These are phyloP conservation scores for Immersiella caudata DNA, from an alignment of 495 filamentous ascomycete species.

Conservation along the genomic window DNA sequence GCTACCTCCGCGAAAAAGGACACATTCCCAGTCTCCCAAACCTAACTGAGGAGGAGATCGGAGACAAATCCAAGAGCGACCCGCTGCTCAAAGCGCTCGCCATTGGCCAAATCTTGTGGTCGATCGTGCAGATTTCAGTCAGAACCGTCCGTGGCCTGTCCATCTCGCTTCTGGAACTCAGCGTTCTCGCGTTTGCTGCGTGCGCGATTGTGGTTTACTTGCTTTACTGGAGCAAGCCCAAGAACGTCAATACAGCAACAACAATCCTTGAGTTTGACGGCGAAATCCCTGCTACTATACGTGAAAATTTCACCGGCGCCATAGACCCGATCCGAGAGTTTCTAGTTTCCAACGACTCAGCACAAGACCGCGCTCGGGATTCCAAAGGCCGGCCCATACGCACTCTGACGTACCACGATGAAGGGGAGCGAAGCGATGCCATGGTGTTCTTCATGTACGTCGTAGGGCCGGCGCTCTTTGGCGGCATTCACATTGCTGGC, in stretches of 20 bases:
- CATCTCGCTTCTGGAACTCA: slow-evolving; percentile 15
- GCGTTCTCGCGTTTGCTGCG: slow-evolving; percentile 13
- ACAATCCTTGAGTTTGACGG: slow-evolving; percentile 3
- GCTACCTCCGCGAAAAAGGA: not conserved
- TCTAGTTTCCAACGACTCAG: not conserved
- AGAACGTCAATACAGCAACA: not conserved
- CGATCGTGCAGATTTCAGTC: not conserved
- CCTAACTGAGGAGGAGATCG: slow-evolving; percentile 4
- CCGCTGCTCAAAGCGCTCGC: slow-evolving; percentile 11
- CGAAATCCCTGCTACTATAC: not conserved
- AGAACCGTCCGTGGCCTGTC: not conserved
- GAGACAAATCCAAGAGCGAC: slow-evolving; percentile 13
- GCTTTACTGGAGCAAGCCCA: slow-evolving; percentile 14
- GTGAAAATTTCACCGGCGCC: not conserved
- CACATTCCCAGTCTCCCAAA: not conserved
- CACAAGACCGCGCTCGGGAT: not conserved
- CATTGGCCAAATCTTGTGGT: slow-evolving; percentile 11
- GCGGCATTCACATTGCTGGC: not conserved
- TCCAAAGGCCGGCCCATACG: not conserved
- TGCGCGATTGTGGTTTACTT: slow-evolving; percentile 14
- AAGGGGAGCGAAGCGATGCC: not conserved
- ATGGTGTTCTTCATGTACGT: not conserved
- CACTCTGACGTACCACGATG: not conserved
- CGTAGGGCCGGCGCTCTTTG: not conserved
- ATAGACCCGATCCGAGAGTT: not conserved